A percentile compares a stretch with the other conserved stretches of the same genome.
phyloP scores from a whole-genome alignment of 768 basidiomycete species.

The Candolleomyces efflorescens region DNA sequence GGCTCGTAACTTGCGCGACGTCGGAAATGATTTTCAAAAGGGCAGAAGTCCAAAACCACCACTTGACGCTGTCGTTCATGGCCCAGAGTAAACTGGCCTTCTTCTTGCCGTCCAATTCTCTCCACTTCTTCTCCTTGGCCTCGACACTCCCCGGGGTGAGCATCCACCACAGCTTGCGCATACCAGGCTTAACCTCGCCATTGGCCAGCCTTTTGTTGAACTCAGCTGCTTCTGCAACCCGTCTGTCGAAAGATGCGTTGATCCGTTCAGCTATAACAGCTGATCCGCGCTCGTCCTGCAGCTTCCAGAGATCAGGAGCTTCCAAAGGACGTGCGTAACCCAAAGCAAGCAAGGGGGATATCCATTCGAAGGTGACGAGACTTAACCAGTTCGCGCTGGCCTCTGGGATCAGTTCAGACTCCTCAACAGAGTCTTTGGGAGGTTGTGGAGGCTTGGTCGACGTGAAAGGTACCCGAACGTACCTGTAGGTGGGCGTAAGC shows the following conservation, averaged over 20 bases:
- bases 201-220: conserved; percentile 69
- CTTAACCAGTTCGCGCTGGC: conserved; percentile 55
- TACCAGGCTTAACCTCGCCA: conserved; percentile 57
- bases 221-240: conserved; percentile 50
- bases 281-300: conserved; percentile 60
- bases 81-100: conserved; percentile 62
- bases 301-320: conserved; percentile 75
- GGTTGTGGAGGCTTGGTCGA: conserved; percentile 35
- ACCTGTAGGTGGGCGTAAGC: conserved; percentile 13
- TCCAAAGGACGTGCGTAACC: conserved; percentile 83
- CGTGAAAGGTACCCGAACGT: conserved; percentile 36
- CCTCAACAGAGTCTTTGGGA: conserved; percentile 52
- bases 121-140: conserved; percentile 60
- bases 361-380: conserved; percentile 69
- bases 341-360: conserved; percentile 63
- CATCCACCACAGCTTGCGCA: conserved; percentile 56
- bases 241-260: conserved; percentile 55
- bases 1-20: conserved; percentile 67
- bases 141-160: conserved; percentile 45
- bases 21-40: conserved; percentile 59
- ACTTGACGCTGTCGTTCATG: conserved; percentile 73
- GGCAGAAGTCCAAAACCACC: conserved; percentile 76
- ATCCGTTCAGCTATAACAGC: conserved; percentile 60
- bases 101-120: conserved; percentile 56
- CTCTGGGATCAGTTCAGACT: conserved; percentile 63